Percentiles rank a stretch among this genome's conserved stretches.
phyloP scores from a whole-genome alignment of 1,284 basidiomycete species.

The Termitomyces sp. region DNA sequence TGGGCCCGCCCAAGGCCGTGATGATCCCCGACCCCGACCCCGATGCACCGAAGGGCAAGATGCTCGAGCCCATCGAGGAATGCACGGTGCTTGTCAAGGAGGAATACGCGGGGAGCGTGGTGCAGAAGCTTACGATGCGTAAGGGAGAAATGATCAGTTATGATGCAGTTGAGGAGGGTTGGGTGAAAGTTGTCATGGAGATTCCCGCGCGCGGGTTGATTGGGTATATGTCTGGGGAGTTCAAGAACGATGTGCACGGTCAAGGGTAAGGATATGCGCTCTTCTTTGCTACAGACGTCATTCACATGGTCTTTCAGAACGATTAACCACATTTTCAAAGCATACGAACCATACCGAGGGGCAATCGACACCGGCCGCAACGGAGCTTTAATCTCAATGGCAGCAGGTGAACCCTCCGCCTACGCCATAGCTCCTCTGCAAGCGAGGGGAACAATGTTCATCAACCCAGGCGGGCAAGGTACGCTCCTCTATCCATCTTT shows the following conservation, averaged over 20 bases:
- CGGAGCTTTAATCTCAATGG: conserved; percentile 42
- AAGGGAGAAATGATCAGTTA: conserved; percentile 43
- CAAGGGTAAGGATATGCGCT: conserved; percentile 31
- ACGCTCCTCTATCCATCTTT: conserved; percentile 1
- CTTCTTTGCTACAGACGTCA: not conserved
- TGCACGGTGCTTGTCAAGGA: conserved; percentile 39
- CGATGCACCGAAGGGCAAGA: conserved; percentile 20
- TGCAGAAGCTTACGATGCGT: conserved; percentile 44
- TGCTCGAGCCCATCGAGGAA: conserved; percentile 42
- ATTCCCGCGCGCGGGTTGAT: conserved; percentile 42
- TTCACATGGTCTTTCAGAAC: conserved; percentile 26
- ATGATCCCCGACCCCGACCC: conserved; percentile 37
- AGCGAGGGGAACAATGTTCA: conserved; percentile 41
- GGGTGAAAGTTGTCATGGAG: conserved; percentile 41
- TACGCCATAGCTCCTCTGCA: conserved; percentile 45
- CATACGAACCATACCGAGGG: conserved; percentile 37
- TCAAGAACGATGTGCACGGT: conserved; percentile 45
- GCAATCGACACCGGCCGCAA: conserved; percentile 41
- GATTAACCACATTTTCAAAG: conserved; percentile 46
- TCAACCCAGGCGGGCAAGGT: conserved; percentile 38
- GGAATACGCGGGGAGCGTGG: conserved; percentile 39
- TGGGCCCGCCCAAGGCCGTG: conserved; percentile 44
- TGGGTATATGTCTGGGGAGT: conserved; percentile 47
- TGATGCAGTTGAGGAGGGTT: conserved; percentile 38
- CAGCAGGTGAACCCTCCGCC: conserved; percentile 36